Conservation (phyloP, 2,329 filamentous ascomycete genomes). For the Monilinia fructicola region DNA sequence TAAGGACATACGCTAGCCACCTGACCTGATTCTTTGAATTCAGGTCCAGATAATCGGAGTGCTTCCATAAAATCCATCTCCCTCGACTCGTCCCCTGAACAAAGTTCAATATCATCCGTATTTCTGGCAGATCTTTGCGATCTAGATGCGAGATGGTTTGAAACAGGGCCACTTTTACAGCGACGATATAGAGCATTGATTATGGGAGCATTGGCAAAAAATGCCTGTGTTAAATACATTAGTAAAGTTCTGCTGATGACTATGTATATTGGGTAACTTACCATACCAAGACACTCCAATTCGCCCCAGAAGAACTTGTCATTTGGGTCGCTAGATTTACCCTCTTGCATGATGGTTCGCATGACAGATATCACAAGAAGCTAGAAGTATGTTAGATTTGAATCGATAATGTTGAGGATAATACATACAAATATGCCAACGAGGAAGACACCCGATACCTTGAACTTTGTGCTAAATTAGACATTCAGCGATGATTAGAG, state of each 20-base stretch:
- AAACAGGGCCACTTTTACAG: background rate
- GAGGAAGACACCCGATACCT: slow-evolving; percentile 27
- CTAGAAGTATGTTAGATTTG: slow-evolving; percentile 13
- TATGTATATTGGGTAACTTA: slow-evolving; percentile 3
- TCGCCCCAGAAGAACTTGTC: slow-evolving; percentile 11
- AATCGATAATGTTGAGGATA: background rate
- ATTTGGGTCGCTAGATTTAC: background rate
- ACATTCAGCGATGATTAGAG: background rate
- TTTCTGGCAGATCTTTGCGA: background rate
- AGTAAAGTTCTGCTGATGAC: background rate
- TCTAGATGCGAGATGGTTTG: background rate
- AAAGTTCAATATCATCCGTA: background rate
- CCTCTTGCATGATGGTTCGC: background rate
- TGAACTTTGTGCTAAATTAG: slow-evolving; percentile 23
- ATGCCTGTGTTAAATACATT: slow-evolving; percentile 24
- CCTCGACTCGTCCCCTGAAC: slow-evolving; percentile 8
- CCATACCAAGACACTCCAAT: slow-evolving; percentile 33
- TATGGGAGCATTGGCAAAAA: slow-evolving; percentile 34
- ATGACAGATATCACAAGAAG: slow-evolving; percentile 26
- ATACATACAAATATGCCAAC: slow-evolving; percentile 29
- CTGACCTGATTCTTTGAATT: background rate
- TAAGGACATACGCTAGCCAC: background rate
- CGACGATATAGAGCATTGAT: slow-evolving; percentile 32
- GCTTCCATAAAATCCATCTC: slow-evolving; percentile 16
- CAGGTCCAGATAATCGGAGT: background rate